phyloP scores from a whole-genome alignment of 2,329 filamentous ascomycete species.

The Colletotrichum costaricense region DNA sequence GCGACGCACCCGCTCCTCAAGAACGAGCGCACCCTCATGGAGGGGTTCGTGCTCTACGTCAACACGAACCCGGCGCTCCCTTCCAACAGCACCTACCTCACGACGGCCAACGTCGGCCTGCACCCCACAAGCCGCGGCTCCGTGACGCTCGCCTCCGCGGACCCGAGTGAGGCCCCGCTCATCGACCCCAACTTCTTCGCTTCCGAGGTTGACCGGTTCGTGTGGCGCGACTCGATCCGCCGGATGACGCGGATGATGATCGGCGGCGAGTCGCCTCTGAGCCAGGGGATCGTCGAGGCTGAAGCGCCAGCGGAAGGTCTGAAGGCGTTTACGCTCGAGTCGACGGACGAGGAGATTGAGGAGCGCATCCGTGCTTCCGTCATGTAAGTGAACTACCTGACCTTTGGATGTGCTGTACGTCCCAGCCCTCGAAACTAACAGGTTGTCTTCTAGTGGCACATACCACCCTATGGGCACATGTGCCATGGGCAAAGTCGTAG shows the following conservation, averaged over 20 bases:
- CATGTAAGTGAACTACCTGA: not conserved
- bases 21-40: slow-evolving; percentile 38
- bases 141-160: slow-evolving; percentile 38
- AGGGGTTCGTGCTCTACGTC: slow-evolving; percentile 37
- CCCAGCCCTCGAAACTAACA: not conserved
- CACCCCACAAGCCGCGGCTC: slow-evolving; percentile 43
- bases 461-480: slow-evolving; percentile 43
- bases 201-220: slow-evolving; percentile 45
- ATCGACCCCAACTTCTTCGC: slow-evolving; percentile 46
- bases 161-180: slow-evolving; percentile 36
- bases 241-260: slow-evolving; percentile 39
- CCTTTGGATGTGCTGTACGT: not conserved
- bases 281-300: slow-evolving; percentile 37
- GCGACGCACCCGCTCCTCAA: slow-evolving; percentile 46
- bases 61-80: slow-evolving; percentile 24
- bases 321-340: slow-evolving; percentile 38
- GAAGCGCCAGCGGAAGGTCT: slow-evolving; percentile 39
- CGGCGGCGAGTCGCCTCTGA: slow-evolving; percentile 33
- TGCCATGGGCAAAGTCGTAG: slow-evolving; percentile 45
- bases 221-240: slow-evolving; percentile 42
- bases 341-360: slow-evolving; percentile 43
- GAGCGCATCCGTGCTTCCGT: slow-evolving; percentile 35
- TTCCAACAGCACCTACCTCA: slow-evolving; percentile 39
- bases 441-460: slow-evolving; percentile 34
- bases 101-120: slow-evolving; percentile 37